Base-by-base conservation (phyloP, 2,329 filamentous ascomycete genomes). In the Cercospora sesami region DNA sequence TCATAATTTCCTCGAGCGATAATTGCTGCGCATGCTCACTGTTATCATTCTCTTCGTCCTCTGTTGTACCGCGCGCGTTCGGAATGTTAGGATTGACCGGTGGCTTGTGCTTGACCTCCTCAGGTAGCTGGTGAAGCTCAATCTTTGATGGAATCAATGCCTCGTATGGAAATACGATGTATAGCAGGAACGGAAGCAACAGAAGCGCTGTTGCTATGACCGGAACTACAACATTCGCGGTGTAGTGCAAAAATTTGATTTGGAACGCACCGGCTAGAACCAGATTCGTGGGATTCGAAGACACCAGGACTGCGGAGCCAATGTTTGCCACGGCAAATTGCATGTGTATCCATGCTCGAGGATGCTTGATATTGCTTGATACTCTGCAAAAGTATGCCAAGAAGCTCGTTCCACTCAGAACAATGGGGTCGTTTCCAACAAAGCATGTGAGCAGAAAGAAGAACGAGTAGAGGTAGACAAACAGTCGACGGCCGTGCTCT, bases 311-410 rank as follows among this genome's bases (percentile, higher is more conserved):
- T 0, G 91, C 90, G 0, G 90, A 92, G 1, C 87, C 88, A 59
- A 92, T 90, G 69, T 92, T 92, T 62, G 90, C 90, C 1, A 91
- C 78, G 16, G 90, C 86, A 66, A 92, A 92, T 67, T 93, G 90
- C 1, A 86, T 86, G 72, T 88, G 85, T 23, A 92, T 91, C 90
- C 90, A 92, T 0, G 90, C 90, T 73, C 87, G 82, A 0, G 90
- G 90, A 66, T 91, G 86, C 10, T 85, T 80, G 67, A 93, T 92
- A 71, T 92, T 92, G 78, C 86, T 88, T 0, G 90, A 91, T 0
- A 91, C 89, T 6, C 89, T 83, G 0, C 90, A 92, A 89, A 93
- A 91, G 78, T 93, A 93, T 2, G 90, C 88, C 12, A 92, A 83
- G 65, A 92, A 92, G 0, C 90, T 86, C 0, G 90, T 93, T 1